phyloP scores from a whole-genome alignment of 2,329 filamentous ascomycete species.

The Stemphylium lycopersici region DNA sequence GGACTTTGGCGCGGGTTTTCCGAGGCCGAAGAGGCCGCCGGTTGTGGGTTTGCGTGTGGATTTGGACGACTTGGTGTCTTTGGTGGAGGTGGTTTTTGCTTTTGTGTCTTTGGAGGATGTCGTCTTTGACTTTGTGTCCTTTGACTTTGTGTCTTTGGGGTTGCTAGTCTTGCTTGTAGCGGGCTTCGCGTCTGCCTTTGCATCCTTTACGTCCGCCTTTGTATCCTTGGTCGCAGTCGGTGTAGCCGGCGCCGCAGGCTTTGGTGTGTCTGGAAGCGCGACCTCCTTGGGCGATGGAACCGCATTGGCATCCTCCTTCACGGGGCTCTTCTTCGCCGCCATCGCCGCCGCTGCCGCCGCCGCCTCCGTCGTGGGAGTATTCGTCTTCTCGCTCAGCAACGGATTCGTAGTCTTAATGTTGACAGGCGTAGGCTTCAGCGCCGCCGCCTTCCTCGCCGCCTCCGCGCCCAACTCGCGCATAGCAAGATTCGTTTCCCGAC shows the following conservation, averaged over 20 bases:
- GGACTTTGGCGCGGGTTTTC: conserved; percentile 8
- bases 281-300: conserved; percentile 34
- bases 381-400: conserved; percentile 43
- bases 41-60: conserved; percentile 7
- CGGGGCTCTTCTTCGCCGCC: conserved; percentile 35
- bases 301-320: conserved; percentile 17
- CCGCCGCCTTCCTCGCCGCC: conserved; percentile 45
- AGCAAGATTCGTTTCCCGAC: conserved; percentile 43
- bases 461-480: conserved; percentile 46
- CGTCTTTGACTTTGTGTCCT: neutral
- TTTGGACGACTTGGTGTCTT: conserved; percentile 6
- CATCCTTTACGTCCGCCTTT: neutral
- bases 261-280: conserved; percentile 37
- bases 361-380: conserved; percentile 21
- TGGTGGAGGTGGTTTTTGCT: neutral
- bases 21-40: conserved; percentile 8
- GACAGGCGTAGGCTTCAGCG: conserved; percentile 41
- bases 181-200: neutral
- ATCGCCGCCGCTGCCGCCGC: conserved; percentile 16
- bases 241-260: conserved; percentile 12
- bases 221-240: conserved; percentile 4
- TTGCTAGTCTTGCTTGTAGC: conserved; percentile 1
- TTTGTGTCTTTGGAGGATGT: neutral
- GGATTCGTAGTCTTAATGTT: conserved; percentile 47
- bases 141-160: neutral